Conservation (phyloP, 108 stramenopile species). For the Cyclotella cryptica region DNA sequence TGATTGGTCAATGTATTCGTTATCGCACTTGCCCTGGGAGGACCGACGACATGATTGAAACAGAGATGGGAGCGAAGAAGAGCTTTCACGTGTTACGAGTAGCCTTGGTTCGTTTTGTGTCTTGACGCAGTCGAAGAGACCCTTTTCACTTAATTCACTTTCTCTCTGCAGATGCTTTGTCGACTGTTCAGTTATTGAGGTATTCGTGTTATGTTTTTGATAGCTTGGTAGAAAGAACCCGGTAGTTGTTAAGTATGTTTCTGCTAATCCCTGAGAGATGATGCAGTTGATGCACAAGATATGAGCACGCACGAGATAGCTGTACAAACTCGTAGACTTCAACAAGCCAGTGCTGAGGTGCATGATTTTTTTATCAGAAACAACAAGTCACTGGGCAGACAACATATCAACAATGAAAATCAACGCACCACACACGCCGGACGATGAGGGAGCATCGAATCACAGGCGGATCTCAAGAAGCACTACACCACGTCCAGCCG, state of each 20-base stretch:
- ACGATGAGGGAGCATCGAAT: no score
- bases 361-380: no score
- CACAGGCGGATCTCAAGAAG: no score
- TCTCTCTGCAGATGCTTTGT: background rate
- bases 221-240: background rate
- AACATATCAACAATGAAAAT: no score
- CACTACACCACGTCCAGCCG: no score
- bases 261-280: slow-evolving; percentile 1
- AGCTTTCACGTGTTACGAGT: slow-evolving; percentile 1
- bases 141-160: background rate
- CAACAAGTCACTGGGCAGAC: no score
- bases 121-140: slow-evolving; percentile 46
- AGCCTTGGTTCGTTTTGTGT: background rate
- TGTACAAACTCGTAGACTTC: background rate
- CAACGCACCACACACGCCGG: no score
- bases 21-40: background rate
- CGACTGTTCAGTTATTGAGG: background rate
- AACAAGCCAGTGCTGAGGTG: no score
- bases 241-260: background rate
- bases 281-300: background rate
- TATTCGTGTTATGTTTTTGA: background rate
- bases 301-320: background rate
- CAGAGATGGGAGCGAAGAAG: slow-evolving; percentile 21
- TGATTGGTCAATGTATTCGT: slow-evolving; percentile 11
- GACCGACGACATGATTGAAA: slow-evolving; percentile 33